Conservation (phyloP, 2,329 filamentous ascomycete species). For the Stagonosporopsis tanaceti region DNA sequence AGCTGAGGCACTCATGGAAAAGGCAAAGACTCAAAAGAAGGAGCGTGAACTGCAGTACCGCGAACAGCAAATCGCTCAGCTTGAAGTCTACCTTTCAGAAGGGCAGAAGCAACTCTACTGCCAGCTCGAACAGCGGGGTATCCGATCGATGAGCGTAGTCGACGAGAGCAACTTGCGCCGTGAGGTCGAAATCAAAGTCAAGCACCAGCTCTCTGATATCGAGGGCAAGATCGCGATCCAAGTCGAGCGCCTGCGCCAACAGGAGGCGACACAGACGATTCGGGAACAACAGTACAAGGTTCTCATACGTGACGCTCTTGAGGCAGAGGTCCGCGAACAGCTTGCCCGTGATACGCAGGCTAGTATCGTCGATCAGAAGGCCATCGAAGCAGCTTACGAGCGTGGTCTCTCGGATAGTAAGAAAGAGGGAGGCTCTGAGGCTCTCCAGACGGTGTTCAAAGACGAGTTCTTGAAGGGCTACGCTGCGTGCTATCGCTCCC, state of each 20-base stretch:
- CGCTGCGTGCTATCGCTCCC: slow-evolving; percentile 19
- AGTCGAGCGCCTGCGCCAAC: slow-evolving; percentile 19
- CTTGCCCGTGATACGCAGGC: neutral
- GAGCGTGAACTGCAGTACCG: slow-evolving; percentile 23
- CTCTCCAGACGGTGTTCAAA: neutral
- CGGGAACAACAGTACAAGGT: slow-evolving; percentile 33
- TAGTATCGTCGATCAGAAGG: neutral
- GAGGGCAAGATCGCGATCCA: slow-evolving; percentile 17
- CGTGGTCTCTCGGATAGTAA: slow-evolving; percentile 16
- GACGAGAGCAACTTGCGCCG: slow-evolving; percentile 15
- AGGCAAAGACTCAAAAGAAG: slow-evolving; percentile 19
- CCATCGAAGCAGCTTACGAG: slow-evolving; percentile 20
- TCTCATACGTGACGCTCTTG: slow-evolving; percentile 11
- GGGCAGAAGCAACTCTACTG: slow-evolving; percentile 34
- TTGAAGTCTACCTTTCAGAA: slow-evolving; percentile 29
- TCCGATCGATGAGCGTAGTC: slow-evolving; percentile 15
- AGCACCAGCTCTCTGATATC: slow-evolving; percentile 5
- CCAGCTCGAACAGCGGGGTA: slow-evolving; percentile 20
- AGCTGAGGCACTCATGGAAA: slow-evolving; percentile 13
- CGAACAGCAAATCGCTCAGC: slow-evolving; percentile 22
- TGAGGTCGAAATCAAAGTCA: slow-evolving; percentile 15
- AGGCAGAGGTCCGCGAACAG: slow-evolving; percentile 12
- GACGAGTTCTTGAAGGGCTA: slow-evolving; percentile 33
- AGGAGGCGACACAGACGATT: slow-evolving; percentile 23
- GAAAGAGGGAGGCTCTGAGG: slow-evolving; percentile 4